Evolutionary conservation across 2,329 filamentous ascomycete genomes (phyloP).

Genomic region (Scedosporium minutisporum): DNA sequence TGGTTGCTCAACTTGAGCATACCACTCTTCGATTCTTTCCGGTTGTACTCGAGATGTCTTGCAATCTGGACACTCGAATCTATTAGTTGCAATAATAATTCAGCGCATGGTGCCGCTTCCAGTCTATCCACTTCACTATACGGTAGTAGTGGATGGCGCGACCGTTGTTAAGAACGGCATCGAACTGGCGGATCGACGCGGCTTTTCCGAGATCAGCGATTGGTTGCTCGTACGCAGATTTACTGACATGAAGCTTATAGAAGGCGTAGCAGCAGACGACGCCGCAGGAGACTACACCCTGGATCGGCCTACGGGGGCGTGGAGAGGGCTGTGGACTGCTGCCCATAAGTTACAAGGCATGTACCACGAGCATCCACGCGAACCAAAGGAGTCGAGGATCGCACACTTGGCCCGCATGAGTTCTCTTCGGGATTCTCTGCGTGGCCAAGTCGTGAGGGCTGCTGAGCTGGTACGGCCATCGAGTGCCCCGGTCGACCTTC

Average conservation of each 20-base stretch:
- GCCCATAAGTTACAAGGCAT: background rate
- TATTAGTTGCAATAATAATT: too few species aligned
- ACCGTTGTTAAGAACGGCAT: conserved; percentile 7
- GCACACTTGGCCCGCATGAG: background rate
- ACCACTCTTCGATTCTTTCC: too few species aligned
- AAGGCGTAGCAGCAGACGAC: background rate
- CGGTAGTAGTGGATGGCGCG: background rate
- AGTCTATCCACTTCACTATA: too few species aligned
- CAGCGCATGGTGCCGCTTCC: too few species aligned
- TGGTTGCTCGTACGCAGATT: conserved; percentile 12
- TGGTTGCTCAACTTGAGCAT: too few species aligned
- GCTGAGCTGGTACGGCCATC: background rate
- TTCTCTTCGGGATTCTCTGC: background rate
- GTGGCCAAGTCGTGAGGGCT: background rate
- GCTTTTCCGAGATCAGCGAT: conserved; percentile 7
- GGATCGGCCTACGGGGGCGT: background rate
- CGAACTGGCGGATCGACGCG: background rate
- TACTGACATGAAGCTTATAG: background rate
- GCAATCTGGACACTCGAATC: too few species aligned
- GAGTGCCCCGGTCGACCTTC: background rate
- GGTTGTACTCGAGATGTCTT: too few species aligned
- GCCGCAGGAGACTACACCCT: background rate
- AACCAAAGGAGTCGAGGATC: background rate
- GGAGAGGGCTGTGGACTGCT: background rate
- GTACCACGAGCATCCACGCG: background rate